Base-by-base conservation (phyloP, 805 yeast genomes). In the Starmerella riodocensis region DNA sequence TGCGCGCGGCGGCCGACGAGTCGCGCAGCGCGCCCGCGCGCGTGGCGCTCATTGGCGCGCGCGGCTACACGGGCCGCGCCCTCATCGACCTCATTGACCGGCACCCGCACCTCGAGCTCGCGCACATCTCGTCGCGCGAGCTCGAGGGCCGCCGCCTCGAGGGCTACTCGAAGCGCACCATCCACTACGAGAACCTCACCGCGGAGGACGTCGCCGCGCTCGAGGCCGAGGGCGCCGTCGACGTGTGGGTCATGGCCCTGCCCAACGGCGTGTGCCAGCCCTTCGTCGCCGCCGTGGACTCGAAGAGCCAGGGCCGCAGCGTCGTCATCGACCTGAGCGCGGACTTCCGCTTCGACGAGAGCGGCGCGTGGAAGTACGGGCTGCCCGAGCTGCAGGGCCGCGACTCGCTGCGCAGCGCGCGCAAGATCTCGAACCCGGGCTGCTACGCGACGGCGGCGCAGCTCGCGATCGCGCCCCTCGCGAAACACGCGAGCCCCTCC, bases 361-460 rank as follows among this genome's bases (percentile, higher is more conserved):
- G 86, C 39, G 79, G 81, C 21, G 76, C 78, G 52, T 91, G 99
- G 98, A 66, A 69, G 4, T 91, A 91, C 58, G 99, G 99, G 34
- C 71, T 91, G 52, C 99, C 99, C 7, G 99, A 91, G 63, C 70
- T 91, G 54, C 75, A 73, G 41, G 70, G 74, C 50, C 75, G 98
- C 58, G 56, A 64, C 8, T 56, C 56, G 9, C 80, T 91, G 52
- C 71, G 80, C 27, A 55, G 65, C 12, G 88, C 97, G 16, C 68
- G 71, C 54, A 82, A 80, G 58, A 81, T 91, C 46, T 78, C 96
- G 4, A 91, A 91, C 64, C 99, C 99, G 2, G 99, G 98, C 34
- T 91, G 99, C 67, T 91, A 86, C 59, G 96, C 98, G n/a, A 91
- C 99, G 33, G 96, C 93, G 42, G 91, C 96, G 12, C 97, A 91